Base-by-base conservation (phyloP, 768 basidiomycete species). In the Lactarius sp. region DNA sequence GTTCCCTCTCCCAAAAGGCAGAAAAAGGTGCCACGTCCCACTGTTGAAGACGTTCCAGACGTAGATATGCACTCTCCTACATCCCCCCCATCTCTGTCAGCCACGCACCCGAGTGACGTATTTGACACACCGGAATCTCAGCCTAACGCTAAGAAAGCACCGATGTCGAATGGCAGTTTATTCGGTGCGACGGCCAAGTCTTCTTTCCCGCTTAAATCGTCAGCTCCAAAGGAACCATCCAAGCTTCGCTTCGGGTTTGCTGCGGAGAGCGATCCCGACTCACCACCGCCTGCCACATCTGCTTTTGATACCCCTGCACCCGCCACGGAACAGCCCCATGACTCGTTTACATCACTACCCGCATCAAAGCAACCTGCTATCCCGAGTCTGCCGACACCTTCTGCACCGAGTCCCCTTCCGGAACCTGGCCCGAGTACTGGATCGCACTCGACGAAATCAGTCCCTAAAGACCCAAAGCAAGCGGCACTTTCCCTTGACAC, bases 211-310 rank as follows among this genome's bases (percentile, higher is more conserved):
- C 70, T 74, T 47, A 87, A 85, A 71, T 74, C 81, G 3, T 82
- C 78, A 33, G 80, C 80, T 9, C 90, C 90, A 1, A 88, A 85
- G 70, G 87, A 88, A 60, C 88, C 90, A 2, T 90, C 90, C 62
- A 91, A 90, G 70, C 77, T 92, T 61, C 83, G 90, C 33, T 87
- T 80, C 68, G 88, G 88, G 68, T 83, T 87, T 72, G 82, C 84
- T 52, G 80, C 83, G 3, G 87, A 86, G 59, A 52, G 42, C 10
- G 62, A 69, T 53, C 18, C 63, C n/a, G 62, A 52, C 51, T 52
- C 62, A 9, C 46, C 59, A 22, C 59, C 59, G 6, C 27, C 66
- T 51, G 52, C 60, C 20, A 61, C 53, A 36, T 8, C 62, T 4
- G 60, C 16, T 41, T 52, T 27, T 37, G 42, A 53, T 56, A 33